phyloP scores from a whole-genome alignment of 2,329 filamentous ascomycete genomes.

The Colletotrichum limetticola region DNA sequence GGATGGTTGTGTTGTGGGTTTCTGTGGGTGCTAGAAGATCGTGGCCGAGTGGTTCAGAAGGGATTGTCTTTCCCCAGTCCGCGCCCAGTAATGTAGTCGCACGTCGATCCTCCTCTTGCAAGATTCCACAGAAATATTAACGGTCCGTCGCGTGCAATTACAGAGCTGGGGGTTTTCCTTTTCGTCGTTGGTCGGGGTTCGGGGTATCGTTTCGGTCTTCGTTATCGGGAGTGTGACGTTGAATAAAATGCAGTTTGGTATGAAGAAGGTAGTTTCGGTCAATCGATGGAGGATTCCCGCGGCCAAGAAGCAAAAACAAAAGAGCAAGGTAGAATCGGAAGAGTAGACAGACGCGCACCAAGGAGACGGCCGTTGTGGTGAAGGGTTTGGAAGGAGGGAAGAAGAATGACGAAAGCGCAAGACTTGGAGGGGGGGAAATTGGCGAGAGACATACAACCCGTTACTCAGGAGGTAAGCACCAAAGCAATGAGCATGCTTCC shows the following conservation, averaged over 20 bases:
- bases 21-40: not conserved
- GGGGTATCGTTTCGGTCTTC: not conserved
- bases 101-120: constrained; percentile 31
- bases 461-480: not conserved
- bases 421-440: not conserved
- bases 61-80: not conserved
- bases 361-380: not conserved
- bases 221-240: not conserved
- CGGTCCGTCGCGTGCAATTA: constrained; percentile 5
- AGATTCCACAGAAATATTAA: constrained; percentile 19
- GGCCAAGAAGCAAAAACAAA: not conserved
- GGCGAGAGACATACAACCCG: not conserved
- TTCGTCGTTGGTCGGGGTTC: not conserved
- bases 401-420: not conserved
- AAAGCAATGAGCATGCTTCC: not conserved
- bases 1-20: not conserved
- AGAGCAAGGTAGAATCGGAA: not conserved
- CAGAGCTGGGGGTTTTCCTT: not conserved
- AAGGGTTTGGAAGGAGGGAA: not conserved
- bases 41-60: constrained; percentile 4
- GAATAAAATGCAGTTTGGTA: not conserved
- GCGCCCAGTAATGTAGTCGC: constrained; percentile 6
- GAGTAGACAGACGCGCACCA: not conserved
- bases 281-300: not conserved
- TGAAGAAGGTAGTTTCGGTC: not conserved